phyloP scores from a whole-genome alignment of 805 yeast genomes.

The Starmerella bacillaris region DNA sequence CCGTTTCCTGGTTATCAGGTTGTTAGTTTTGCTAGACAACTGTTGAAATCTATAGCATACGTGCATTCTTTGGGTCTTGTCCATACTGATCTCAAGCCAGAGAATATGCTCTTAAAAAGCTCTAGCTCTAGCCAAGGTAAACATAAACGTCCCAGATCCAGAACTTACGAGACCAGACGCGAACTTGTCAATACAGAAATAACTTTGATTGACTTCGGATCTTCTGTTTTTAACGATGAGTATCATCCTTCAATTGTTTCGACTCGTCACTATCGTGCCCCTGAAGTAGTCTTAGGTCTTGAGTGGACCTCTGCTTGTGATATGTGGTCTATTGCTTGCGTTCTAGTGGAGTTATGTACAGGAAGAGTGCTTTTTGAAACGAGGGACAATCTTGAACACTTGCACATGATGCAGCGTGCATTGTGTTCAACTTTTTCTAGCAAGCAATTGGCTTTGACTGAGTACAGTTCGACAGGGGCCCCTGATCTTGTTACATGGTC shows the following conservation, averaged over 20 bases:
- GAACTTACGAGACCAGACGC: conserved; percentile 17
- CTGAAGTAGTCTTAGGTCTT: conserved; percentile 82
- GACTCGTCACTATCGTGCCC: conserved; percentile 92
- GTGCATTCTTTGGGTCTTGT: conserved; percentile 77
- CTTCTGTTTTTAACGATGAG: conserved; percentile 85
- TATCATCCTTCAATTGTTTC: conserved; percentile 83
- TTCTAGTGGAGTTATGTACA: conserved; percentile 71
- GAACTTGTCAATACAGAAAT: conserved; percentile 62
- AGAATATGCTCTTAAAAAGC: conserved; percentile 50
- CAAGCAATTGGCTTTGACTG: conserved; percentile 16
- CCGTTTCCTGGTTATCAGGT: conserved; percentile 93
- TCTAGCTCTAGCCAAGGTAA: conserved; percentile 2
- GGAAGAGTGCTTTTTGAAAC: conserved; percentile 93
- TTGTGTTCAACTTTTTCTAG: conserved; percentile 31
- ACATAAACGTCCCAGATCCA: conserved; percentile 10
- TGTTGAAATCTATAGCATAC: conserved; percentile 69
- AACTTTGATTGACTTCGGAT: conserved; percentile 90
- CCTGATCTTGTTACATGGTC: not conserved
- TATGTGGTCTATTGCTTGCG: conserved; percentile 92
- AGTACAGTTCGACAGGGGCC: not conserved
- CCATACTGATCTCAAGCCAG: conserved; percentile 95
- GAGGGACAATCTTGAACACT: conserved; percentile 83
- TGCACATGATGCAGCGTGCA: conserved; percentile 84
- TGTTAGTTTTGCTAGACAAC: conserved; percentile 72
- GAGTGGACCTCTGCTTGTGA: conserved; percentile 98